phyloP scores from a whole-genome alignment of 1,284 basidiomycete genomes.

The Microbotryum saponariae region DNA sequence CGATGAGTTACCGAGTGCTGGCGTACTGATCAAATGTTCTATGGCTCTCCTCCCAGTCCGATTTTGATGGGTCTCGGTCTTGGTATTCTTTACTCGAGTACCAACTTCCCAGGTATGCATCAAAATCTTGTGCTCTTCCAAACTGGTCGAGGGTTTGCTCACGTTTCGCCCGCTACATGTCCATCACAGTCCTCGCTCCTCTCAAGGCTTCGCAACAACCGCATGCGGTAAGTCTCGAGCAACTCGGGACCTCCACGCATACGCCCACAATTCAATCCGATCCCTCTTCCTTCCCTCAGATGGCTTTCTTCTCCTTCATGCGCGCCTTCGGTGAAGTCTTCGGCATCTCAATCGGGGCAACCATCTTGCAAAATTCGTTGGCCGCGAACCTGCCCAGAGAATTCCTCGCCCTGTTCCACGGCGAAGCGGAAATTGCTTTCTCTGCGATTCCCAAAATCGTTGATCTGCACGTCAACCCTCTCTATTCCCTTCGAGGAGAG shows the following conservation, averaged over 20 bases:
- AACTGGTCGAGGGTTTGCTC: too few species aligned
- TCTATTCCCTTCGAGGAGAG: too few species aligned
- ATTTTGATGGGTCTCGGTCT: conserved; percentile 19
- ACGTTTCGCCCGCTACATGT: too few species aligned
- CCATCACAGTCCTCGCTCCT: conserved; percentile 14
- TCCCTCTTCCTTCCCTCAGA: not conserved
- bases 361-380: conserved; percentile 18
- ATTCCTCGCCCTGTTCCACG: not conserved
- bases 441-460: too few species aligned
- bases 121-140: too few species aligned
- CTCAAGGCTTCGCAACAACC: conserved; percentile 21
- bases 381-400: not conserved
- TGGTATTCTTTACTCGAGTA: conserved; percentile 26
- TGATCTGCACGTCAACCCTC: too few species aligned
- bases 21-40: too few species aligned
- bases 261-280: too few species aligned
- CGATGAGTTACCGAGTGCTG: too few species aligned
- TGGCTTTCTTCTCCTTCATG: conserved; percentile 22
- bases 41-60: not conserved
- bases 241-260: too few species aligned
- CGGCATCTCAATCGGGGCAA: conserved; percentile 25
- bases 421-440: conserved; percentile 27
- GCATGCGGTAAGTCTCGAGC: conserved; percentile 12
- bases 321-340: conserved; percentile 25
- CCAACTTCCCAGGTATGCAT: conserved; percentile 38